Evolutionary conservation across 768 basidiomycete genomes (phyloP).

Genomic region (Tulasnella sp.): DNA sequence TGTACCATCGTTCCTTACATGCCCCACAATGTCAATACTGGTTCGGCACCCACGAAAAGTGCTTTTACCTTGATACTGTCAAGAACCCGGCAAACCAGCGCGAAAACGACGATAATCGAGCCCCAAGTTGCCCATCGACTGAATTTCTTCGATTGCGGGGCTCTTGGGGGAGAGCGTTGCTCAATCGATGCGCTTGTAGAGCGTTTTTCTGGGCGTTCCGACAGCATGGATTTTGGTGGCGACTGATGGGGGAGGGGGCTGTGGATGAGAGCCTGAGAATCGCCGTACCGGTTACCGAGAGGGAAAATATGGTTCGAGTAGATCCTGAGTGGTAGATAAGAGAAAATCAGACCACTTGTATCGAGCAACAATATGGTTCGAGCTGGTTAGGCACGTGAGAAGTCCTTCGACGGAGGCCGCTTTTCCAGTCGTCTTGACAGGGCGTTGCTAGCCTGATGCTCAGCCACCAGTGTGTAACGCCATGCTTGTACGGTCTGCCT

Average conservation of each 20-base stretch:
- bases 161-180: not conserved
- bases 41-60: too few species aligned
- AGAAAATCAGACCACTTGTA: too few species aligned
- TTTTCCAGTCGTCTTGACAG: too few species aligned
- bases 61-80: slow-evolving; percentile 34
- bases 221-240: not conserved
- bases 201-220: not conserved
- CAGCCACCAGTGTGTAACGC: too few species aligned
- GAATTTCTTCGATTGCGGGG: not conserved
- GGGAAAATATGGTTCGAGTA: not conserved
- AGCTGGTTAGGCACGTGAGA: too few species aligned
- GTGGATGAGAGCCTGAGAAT: not conserved
- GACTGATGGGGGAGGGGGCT: not conserved
- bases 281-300: not conserved
- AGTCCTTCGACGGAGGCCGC: too few species aligned
- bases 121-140: not conserved
- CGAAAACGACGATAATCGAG: slow-evolving; percentile 17
- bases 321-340: too few species aligned
- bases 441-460: too few species aligned
- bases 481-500: too few species aligned
- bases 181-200: not conserved
- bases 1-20: slow-evolving; percentile 65
- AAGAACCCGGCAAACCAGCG: slow-evolving; percentile 29
- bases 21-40: not conserved
- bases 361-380: too few species aligned